Percentiles rank a stretch among this genome's conserved stretches.
Conservation (phyloP, 768 basidiomycete genomes). For the Royoungia palumana region DNA sequence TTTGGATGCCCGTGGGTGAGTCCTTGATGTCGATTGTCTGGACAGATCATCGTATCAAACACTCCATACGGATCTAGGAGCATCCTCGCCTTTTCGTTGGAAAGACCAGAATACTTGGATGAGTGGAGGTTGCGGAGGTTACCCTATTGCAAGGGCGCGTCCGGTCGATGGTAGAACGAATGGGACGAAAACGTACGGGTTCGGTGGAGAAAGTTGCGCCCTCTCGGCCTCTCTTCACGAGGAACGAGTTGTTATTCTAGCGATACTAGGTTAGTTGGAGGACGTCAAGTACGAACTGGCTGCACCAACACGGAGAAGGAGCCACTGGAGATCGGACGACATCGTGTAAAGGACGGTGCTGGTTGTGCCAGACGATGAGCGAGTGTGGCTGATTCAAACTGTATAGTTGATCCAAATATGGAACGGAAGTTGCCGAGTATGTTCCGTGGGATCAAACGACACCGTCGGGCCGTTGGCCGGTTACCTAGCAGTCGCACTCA, state of each 20-base stretch:
- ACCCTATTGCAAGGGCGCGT: slow-evolving; percentile 46
- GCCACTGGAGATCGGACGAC: slow-evolving; percentile 92
- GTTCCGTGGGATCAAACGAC: no score
- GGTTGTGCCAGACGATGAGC: slow-evolving; percentile 16
- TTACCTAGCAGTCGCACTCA: no score
- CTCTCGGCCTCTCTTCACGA: slow-evolving; percentile 71
- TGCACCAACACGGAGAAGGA: slow-evolving; percentile 83
- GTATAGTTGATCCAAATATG: slow-evolving; percentile 31
- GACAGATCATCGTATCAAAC: background rate
- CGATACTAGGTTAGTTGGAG: background rate
- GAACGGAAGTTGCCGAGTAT: no score
- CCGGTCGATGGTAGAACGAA: background rate
- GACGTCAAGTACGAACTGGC: no score
- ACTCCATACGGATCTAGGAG: background rate
- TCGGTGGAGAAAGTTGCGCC: slow-evolving; percentile 84
- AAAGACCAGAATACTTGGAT: slow-evolving; percentile 87
- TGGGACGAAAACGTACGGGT: slow-evolving; percentile 49
- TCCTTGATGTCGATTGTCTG: slow-evolving; percentile 68
- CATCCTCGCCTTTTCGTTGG: slow-evolving; percentile 68
- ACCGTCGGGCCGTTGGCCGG: no score
- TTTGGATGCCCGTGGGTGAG: slow-evolving; percentile 51
- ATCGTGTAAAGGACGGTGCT: slow-evolving; percentile 43
- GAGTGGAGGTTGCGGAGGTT: slow-evolving; percentile 87
- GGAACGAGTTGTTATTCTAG: slow-evolving; percentile 81
- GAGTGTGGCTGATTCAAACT: slow-evolving; percentile 31